Base-by-base conservation (phyloP, 169 alveolate genomes). In the Cryptosporidium andersoni region DNA sequence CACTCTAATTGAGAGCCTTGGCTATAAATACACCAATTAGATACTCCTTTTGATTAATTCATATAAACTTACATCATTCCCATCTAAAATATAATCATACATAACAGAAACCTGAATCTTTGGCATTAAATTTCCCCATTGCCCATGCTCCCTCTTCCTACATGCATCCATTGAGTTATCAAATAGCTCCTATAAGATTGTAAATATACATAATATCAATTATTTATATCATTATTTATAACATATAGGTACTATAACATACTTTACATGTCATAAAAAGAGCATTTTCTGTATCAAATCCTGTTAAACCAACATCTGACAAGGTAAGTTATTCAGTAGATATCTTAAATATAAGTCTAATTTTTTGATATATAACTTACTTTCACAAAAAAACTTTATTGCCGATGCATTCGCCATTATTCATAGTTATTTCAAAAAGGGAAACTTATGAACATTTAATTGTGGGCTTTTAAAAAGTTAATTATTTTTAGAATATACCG, bases 141-240 rank as follows among this genome's bases (percentile, higher is more conserved):
- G 74, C 3, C 74, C 39, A 8, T 60, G 55, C 53, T 36, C 12
- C 42, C 16, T 58, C 6, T 43, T 74, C 39, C 34, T 56, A 43
- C 85, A 74, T 9, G 85, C 85, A 58, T 74, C 85, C 2, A 74
- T 74, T 5, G 85, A 74, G 40, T 74, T 74, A 58, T 74, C 85
- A 74, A 74, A 74, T 9, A 74, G 62, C 16, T 74, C 85, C 85
- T 74, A 58, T 14, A 11, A 16, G 6, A 36, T 2, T 47, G 7
- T 14, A 8, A 34, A 52, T 49, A n/a, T 39, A 39, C 16, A 65
- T 4, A 49, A 4, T 25, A 65, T 48, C 4, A 9, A 42, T 34
- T 34, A 3, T 6, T 6, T 55, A 0, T 0, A 7, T 9, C 16
- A 55, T n/a, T 7, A 55, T 16, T 55, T 12, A 64, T 8, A 1